These are phyloP conservation scores for Otatea glauca DNA, from an alignment of 176 grass and related monocot genomes.

Conservation along the genomic window DNA sequence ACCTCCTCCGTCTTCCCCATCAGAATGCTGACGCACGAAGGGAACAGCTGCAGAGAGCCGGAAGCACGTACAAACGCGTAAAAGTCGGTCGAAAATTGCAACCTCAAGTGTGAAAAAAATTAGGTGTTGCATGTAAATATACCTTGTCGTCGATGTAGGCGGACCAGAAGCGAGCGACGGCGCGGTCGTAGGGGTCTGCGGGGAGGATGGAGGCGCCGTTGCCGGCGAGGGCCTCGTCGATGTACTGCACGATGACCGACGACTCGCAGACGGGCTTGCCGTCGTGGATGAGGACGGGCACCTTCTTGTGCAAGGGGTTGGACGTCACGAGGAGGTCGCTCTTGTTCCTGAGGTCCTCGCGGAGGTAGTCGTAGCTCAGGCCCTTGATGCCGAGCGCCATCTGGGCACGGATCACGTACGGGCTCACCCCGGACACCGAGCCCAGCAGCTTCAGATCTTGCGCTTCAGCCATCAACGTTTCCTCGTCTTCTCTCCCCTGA, in stretches of 20 bases:
- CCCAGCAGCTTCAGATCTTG: conserved; percentile 42
- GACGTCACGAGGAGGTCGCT: conserved; percentile 52
- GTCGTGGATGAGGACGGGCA: conserved; percentile 64
- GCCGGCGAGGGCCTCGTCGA: conserved; percentile 51
- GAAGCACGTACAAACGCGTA: too few relatives aligned
- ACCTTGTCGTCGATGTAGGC: conserved; percentile 51
- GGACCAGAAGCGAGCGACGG: conserved; percentile 56
- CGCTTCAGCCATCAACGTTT: too few relatives aligned
- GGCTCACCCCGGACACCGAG: neutral
- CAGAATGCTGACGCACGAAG: too few relatives aligned
- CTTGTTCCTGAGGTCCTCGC: conserved; percentile 42
- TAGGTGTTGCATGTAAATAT: too few relatives aligned
- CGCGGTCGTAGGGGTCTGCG: conserved; percentile 47
- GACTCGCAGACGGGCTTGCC: conserved; percentile 57
- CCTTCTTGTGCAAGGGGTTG: conserved; percentile 63
- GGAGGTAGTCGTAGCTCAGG: conserved; percentile 39
- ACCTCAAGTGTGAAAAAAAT: too few relatives aligned
- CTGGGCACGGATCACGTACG: conserved; percentile 32
- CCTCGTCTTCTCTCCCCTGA: too few relatives aligned
- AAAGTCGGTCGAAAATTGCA: too few relatives aligned
- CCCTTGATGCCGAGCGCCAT: conserved; percentile 43
- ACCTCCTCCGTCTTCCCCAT: conserved; percentile 24
- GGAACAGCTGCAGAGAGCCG: too few relatives aligned
- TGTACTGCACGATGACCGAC: conserved; percentile 60
- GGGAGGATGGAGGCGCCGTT: conserved; percentile 40